These are phyloP conservation scores for Simmondsia chinensis DNA, from an alignment of 148 eudicot genomes.

Conservation along the genomic window DNA sequence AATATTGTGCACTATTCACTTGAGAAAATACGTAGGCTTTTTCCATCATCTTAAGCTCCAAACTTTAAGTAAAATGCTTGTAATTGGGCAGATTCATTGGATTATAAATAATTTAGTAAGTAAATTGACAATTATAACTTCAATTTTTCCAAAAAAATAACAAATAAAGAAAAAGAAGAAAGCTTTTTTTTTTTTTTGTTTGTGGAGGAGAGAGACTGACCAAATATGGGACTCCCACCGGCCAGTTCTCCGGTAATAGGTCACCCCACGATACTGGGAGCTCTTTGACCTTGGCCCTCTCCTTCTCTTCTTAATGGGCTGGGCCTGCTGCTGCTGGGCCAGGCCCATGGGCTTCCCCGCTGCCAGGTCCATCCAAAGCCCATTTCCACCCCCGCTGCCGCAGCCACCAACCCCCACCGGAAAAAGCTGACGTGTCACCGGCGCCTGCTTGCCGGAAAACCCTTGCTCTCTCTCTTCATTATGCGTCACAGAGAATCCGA, in stretches of 20 bases:
- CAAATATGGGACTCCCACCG: conserved; percentile 99
- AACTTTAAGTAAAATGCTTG: no score
- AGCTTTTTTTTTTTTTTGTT: no score
- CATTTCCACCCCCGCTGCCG: not conserved
- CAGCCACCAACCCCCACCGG: conserved; percentile 31
- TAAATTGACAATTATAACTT: no score
- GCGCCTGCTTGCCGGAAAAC: conserved; percentile 24
- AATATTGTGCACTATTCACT: no score
- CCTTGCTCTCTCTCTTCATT: not conserved
- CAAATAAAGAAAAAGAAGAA: no score
- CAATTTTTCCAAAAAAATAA: no score
- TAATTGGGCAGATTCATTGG: no score
- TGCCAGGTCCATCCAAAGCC: conserved; percentile 7
- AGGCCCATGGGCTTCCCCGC: conserved; percentile 9
- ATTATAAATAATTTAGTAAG: no score
- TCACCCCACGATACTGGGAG: conserved; percentile 89
- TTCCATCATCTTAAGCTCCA: no score
- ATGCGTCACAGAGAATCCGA: conserved; percentile 51
- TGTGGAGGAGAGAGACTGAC: conserved; percentile 14
- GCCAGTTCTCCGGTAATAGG: conserved; percentile 91
- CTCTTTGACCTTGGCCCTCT: conserved; percentile 91
- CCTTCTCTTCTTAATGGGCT: conserved; percentile 74
- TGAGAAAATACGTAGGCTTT: no score
- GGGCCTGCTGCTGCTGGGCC: no score
- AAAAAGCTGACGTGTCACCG: conserved; percentile 82